These are phyloP conservation scores for Miscanthus lutarioriparius DNA, from an alignment of 176 grass and related monocot species.

Conservation along the genomic window DNA sequence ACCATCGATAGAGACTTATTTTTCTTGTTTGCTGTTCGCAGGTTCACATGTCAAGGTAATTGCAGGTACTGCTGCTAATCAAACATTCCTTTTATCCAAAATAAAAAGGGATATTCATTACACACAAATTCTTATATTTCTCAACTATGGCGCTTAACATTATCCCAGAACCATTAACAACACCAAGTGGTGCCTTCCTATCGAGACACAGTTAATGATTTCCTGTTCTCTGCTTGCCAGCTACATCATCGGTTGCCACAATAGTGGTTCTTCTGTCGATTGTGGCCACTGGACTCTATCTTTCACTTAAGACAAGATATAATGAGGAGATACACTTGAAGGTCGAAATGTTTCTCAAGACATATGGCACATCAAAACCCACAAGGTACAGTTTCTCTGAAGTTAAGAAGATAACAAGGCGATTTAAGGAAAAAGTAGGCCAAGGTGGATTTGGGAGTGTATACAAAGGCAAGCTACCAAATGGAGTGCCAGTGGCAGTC, in stretches of 20 bases:
- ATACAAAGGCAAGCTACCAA: slow-evolving; percentile 51
- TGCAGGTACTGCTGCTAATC: slow-evolving; percentile 25
- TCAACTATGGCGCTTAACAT: not conserved
- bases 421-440: slow-evolving; percentile 48
- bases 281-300: slow-evolving; percentile 12
- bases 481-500: slow-evolving; percentile 61
- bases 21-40: slow-evolving; percentile 31
- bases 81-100: not conserved
- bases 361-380: slow-evolving; percentile 58
- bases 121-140: not conserved
- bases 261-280: not conserved
- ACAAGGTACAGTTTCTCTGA: slow-evolving; percentile 62
- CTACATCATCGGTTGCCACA: not conserved
- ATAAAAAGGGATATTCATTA: not conserved
- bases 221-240: not conserved
- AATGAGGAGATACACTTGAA: slow-evolving; percentile 46
- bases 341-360: slow-evolving; percentile 69
- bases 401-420: slow-evolving; percentile 59
- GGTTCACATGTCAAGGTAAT: slow-evolving; percentile 31
- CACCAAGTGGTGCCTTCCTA: not conserved
- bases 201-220: not conserved
- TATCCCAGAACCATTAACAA: not conserved
- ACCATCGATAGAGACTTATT: not conserved
- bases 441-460: slow-evolving; percentile 67
- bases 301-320: slow-evolving; percentile 20